Evolutionary conservation across 768 basidiomycete genomes (phyloP).

Genomic region (Pisolithus tinctorius): DNA sequence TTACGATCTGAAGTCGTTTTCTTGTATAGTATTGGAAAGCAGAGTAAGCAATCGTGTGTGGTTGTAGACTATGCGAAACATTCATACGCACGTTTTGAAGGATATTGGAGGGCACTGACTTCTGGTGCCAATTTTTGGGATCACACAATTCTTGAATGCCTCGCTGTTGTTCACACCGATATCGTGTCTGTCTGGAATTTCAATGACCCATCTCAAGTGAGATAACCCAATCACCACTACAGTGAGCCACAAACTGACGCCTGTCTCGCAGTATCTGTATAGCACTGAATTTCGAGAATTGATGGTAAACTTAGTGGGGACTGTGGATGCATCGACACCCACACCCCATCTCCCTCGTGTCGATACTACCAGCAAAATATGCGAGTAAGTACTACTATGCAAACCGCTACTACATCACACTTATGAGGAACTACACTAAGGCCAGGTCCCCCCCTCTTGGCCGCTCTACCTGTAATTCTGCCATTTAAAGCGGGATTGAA

Average conservation of each 20-base stretch:
- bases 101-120: constrained; percentile 13
- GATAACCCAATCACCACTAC: neutral
- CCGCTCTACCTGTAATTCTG: neutral
- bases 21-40: neutral
- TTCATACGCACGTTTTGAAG: neutral
- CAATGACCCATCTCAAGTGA: constrained; percentile 4
- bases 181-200: constrained; percentile 18
- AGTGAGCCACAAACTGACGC: neutral
- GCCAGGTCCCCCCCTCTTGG: neutral
- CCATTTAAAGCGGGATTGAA: neutral
- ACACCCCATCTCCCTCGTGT: neutral
- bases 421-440: too few relatives aligned
- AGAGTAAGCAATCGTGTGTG: neutral
- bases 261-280: neutral
- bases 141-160: constrained; percentile 3
- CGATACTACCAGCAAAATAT: neutral
- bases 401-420: neutral
- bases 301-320: neutral
- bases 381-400: neutral
- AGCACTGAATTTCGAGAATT: neutral
- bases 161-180: constrained; percentile 13
- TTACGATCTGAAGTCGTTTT: neutral
- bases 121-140: constrained; percentile 7
- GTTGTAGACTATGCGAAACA: neutral
- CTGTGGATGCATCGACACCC: too few relatives aligned